phyloP scores from a whole-genome alignment of 352 stramenopile species.

The Globisporangium sylvaticum region DNA sequence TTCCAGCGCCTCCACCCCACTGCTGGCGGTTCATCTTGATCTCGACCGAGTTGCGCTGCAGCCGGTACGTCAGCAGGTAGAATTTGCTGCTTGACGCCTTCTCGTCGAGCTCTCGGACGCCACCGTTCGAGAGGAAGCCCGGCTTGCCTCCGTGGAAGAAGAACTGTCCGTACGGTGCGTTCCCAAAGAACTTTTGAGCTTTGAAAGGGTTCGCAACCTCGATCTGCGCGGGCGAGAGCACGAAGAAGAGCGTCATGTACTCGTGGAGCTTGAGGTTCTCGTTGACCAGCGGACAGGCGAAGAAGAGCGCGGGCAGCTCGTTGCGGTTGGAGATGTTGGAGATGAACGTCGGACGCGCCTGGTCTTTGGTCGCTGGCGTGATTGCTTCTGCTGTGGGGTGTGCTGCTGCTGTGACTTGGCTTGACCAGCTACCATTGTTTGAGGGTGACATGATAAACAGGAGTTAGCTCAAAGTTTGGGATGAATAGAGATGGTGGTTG shows the following conservation, averaged over 20 bases:
- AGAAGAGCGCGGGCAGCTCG: constrained; percentile 33
- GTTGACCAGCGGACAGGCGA: constrained; percentile 46
- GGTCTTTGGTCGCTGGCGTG: constrained; percentile 9
- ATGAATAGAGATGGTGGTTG: neutral
- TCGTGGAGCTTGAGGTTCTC: constrained; percentile 34
- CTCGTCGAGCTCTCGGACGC: constrained; percentile 32
- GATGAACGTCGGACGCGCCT: constrained; percentile 11
- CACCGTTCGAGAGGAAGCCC: constrained; percentile 45
- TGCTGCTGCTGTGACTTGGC: constrained; percentile 15
- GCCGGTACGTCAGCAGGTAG: constrained; percentile 40
- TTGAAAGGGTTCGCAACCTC: constrained; percentile 35
- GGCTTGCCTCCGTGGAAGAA: constrained; percentile 53
- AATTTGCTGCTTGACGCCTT: constrained; percentile 22
- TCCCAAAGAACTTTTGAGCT: constrained; percentile 68
- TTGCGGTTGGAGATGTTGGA: constrained; percentile 18
- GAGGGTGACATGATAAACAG: neutral
- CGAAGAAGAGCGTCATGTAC: constrained; percentile 65
- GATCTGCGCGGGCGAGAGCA: constrained; percentile 40
- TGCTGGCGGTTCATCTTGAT: constrained; percentile 38
- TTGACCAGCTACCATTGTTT: constrained; percentile 30
- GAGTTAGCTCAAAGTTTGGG: neutral
- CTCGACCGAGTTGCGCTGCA: constrained; percentile 35
- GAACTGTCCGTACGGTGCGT: constrained; percentile 66
- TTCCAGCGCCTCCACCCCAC: constrained; percentile 17
- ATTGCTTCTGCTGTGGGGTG: constrained; percentile 7